A percentile compares a stretch with the other conserved stretches of the same genome.
Evolutionary conservation across 495 filamentous ascomycete species (phyloP).

Genomic region (Neurospora sublineolata): DNA sequence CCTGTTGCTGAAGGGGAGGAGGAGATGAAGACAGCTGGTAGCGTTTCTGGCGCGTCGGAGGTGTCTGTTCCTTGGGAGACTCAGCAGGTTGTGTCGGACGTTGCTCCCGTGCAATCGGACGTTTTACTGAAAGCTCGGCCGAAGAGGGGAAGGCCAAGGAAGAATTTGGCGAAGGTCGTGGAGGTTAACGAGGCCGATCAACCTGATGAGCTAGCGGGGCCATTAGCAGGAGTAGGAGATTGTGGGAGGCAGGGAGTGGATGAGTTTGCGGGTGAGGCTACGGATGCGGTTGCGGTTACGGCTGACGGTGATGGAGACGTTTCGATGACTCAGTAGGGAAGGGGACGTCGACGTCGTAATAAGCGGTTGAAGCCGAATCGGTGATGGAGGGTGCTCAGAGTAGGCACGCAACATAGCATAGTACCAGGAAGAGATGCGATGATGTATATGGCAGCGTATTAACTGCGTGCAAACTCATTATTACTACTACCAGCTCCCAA

Average conservation of each 20-base stretch:
- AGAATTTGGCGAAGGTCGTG: neutral
- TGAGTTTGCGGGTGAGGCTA: neutral
- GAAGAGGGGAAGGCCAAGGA: neutral
- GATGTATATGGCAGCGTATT: neutral
- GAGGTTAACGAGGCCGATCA: neutral
- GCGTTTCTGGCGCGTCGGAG: neutral
- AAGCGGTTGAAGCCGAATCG: neutral
- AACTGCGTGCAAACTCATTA: neutral
- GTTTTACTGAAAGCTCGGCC: neutral
- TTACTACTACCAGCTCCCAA: no score
- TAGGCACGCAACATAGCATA: neutral
- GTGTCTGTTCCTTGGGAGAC: neutral
- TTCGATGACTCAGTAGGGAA: neutral
- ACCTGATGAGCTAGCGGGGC: neutral
- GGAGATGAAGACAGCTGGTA: neutral
- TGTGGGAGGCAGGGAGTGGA: neutral
- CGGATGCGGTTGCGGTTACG: neutral
- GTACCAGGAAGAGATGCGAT: neutral
- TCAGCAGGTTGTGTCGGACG: neutral
- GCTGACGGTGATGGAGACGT: neutral
- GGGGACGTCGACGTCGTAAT: neutral
- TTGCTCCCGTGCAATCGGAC: neutral
- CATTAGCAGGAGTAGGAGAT: neutral
- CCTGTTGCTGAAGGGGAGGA: neutral
- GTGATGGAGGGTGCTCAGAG: neutral